Conservation (phyloP, 2,329 filamentous ascomycete genomes). For the Colletotrichum nymphaeae region DNA sequence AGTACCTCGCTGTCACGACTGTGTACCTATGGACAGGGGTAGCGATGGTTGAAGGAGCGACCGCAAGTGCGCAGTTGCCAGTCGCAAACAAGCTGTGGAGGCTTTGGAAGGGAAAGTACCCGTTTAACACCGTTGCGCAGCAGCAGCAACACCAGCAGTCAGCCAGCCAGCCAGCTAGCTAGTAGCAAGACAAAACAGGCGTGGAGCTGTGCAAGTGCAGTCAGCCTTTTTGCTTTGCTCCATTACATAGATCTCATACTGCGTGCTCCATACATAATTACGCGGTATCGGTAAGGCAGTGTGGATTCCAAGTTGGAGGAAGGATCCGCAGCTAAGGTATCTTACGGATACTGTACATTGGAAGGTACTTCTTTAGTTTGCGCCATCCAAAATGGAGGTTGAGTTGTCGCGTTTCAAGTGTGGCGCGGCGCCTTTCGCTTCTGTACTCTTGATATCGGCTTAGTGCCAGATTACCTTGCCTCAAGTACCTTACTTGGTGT, state of each 20-base stretch:
- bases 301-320: neutral
- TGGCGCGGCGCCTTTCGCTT: slow-evolving; percentile 20
- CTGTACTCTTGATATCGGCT: neutral
- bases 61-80: neutral
- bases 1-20: no score
- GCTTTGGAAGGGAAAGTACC: neutral
- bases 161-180: neutral
- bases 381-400: slow-evolving; percentile 1
- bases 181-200: neutral
- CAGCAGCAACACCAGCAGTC: neutral
- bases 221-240: neutral
- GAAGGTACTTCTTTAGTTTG: neutral
- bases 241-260: neutral
- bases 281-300: neutral
- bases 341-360: neutral
- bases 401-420: slow-evolving; percentile 26
- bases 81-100: neutral
- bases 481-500: neutral
- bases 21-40: slow-evolving; percentile 16
- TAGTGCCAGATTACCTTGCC: neutral
- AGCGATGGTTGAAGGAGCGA: slow-evolving; percentile 20
- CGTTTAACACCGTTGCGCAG: slow-evolving; percentile 13
- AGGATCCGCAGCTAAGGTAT: neutral
- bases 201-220: neutral
- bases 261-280: no score